phyloP scores from a whole-genome alignment of 1,284 basidiomycete species.

The Coniferiporia weirii region DNA sequence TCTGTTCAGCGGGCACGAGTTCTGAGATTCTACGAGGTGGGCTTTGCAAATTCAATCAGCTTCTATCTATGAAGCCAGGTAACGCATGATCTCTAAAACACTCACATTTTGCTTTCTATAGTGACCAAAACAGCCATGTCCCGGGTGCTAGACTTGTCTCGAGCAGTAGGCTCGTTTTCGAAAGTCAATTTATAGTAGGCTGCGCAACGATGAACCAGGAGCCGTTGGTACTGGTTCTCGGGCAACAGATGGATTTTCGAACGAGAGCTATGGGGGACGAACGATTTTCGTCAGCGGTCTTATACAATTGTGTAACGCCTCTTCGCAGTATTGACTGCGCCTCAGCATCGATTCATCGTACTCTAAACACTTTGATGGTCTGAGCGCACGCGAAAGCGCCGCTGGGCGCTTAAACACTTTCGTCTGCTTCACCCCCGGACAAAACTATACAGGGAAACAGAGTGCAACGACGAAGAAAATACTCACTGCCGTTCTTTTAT shows the following conservation, averaged over 20 bases:
- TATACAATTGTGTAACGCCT: neutral
- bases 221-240: constrained; percentile 70
- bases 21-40: constrained; percentile 64
- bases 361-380: neutral
- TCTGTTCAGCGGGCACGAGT: constrained; percentile 69
- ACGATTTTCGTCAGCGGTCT: neutral
- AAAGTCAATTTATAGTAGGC: constrained; percentile 67
- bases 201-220: constrained; percentile 78
- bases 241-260: constrained; percentile 51
- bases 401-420: neutral
- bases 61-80: constrained; percentile 16
- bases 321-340: neutral
- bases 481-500: constrained; percentile 67
- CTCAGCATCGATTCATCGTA: neutral
- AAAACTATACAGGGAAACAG: neutral
- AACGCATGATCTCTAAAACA: constrained; percentile 20
- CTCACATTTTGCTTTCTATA: constrained; percentile 68
- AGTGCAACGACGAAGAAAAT: constrained; percentile 12
- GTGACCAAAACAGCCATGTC: constrained; percentile 51
- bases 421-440: neutral
- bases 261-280: constrained; percentile 39
- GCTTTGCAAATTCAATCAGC: constrained; percentile 6
- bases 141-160: constrained; percentile 50
- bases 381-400: too few species aligned
- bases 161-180: constrained; percentile 60